Evolutionary conservation across 768 basidiomycete genomes (phyloP).

Genomic region (Pleurotus tuoliensis): DNA sequence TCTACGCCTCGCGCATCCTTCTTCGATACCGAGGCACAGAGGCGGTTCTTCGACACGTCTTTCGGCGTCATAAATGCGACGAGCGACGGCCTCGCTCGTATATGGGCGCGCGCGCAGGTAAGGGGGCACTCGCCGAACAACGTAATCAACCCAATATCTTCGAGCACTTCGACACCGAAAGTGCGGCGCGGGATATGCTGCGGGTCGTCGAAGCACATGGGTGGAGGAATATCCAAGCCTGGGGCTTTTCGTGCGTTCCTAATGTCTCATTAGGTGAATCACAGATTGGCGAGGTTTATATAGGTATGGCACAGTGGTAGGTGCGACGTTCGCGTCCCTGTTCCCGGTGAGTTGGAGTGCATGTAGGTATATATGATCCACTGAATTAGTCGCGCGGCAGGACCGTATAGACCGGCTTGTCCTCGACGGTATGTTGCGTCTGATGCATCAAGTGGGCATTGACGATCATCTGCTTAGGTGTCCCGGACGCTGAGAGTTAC

Average conservation of each 20-base stretch:
- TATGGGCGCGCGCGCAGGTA: constrained; percentile 30
- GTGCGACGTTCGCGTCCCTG: constrained; percentile 28
- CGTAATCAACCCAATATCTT: constrained; percentile 22
- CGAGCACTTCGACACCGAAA: constrained; percentile 31
- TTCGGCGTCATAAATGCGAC: constrained; percentile 19
- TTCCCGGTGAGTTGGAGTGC: constrained; percentile 23
- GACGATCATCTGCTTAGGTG: constrained; percentile 8
- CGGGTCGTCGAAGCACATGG: constrained; percentile 28
- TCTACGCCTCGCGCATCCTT: constrained; percentile 32
- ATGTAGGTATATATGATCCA: background rate
- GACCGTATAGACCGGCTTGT: constrained; percentile 28
- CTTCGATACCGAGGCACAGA: constrained; percentile 30
- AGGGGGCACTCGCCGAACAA: constrained; percentile 26
- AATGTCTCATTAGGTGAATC: background rate
- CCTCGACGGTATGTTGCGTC: constrained; percentile 22
- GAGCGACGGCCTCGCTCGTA: constrained; percentile 20
- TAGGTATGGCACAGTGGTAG: constrained; percentile 26
- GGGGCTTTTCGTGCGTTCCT: constrained; percentile 22
- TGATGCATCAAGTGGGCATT: background rate
- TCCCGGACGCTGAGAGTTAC: constrained; percentile 22
- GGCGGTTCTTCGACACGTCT: constrained; percentile 21
- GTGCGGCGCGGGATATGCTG: constrained; percentile 36
- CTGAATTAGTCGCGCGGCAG: constrained; percentile 7
- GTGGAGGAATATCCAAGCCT: constrained; percentile 27
- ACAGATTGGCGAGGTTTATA: background rate